Percentiles rank a stretch among this genome's conserved stretches.
Conservation (phyloP, 2,329 filamentous ascomycete genomes). For the Teratosphaeriaceae sp. region DNA sequence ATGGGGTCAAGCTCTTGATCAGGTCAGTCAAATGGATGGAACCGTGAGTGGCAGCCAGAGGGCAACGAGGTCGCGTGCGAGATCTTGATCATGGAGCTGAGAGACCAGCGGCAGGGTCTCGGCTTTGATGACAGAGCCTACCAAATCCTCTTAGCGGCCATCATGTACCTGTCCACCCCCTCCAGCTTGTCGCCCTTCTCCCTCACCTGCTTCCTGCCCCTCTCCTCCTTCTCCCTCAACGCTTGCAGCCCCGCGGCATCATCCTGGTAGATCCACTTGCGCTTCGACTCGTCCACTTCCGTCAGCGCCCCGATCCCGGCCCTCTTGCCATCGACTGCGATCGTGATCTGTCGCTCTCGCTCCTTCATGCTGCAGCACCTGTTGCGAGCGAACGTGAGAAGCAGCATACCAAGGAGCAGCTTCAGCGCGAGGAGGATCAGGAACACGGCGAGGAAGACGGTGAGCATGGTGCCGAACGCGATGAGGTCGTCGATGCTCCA, state of each 20-base stretch:
- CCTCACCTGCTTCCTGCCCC: slow-evolving; percentile 51
- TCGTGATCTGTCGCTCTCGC: slow-evolving; percentile 45
- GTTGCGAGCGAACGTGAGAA: slow-evolving; percentile 71
- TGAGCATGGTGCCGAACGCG: slow-evolving; percentile 70
- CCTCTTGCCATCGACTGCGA: slow-evolving; percentile 65
- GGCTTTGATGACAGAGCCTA: too few relatives aligned
- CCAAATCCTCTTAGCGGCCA: slow-evolving; percentile 97
- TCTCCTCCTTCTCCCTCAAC: slow-evolving; percentile 55
- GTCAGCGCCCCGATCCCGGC: slow-evolving; percentile 78
- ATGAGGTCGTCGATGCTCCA: slow-evolving; percentile 68
- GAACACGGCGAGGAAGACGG: slow-evolving; percentile 80
- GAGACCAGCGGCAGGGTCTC: too few relatives aligned
- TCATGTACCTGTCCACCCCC: slow-evolving; percentile 74
- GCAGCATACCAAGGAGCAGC: slow-evolving; percentile 77
- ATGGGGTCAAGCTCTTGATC: too few relatives aligned
- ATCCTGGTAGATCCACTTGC: slow-evolving; percentile 80
- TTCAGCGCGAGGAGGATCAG: slow-evolving; percentile 70
- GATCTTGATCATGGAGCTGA: too few relatives aligned
- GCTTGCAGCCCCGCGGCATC: slow-evolving; percentile 63
- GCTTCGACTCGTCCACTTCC: slow-evolving; percentile 82
- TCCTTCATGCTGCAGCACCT: slow-evolving; percentile 77
- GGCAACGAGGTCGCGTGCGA: too few relatives aligned
- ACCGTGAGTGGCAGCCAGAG: too few relatives aligned
- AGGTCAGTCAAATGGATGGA: too few relatives aligned
- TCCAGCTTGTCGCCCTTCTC: slow-evolving; percentile 54